These are phyloP conservation scores for Blastobotrys buckinghamii DNA, from an alignment of 1,139 yeast species.

Conservation along the genomic window DNA sequence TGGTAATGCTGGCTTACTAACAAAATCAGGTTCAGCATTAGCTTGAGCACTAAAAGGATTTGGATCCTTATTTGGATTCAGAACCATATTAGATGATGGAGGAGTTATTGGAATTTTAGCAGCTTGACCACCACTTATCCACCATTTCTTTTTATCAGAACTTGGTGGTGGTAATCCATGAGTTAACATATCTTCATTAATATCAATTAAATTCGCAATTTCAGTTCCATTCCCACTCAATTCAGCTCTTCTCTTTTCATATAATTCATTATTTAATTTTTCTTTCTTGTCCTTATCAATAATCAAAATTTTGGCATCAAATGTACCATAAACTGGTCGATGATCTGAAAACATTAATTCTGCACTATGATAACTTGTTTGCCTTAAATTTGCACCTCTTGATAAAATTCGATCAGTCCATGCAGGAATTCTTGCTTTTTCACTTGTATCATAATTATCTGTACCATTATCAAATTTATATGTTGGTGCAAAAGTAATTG, in stretches of 20 bases:
- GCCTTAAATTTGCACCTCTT: conserved; percentile 52
- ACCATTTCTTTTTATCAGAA: conserved; percentile 79
- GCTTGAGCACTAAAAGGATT: conserved; percentile 55
- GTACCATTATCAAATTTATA: conserved; percentile 93
- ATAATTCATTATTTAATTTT: conserved; percentile 53
- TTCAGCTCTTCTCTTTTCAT: conserved; percentile 38
- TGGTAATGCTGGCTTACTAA: conserved; percentile 23
- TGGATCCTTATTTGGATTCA: conserved; percentile 61
- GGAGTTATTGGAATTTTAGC: conserved; percentile 54
- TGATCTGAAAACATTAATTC: conserved; percentile 81
- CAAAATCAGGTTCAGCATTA: conserved; percentile 22
- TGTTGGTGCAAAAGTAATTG: conserved; percentile 77
- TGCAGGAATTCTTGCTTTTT: conserved; percentile 87
- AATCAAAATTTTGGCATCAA: conserved; percentile 59
- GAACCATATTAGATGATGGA: conserved; percentile 38
- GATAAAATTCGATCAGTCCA: conserved; percentile 87
- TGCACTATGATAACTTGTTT: conserved; percentile 57
- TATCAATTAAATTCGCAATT: conserved; percentile 29
- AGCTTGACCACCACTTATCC: conserved; percentile 75
- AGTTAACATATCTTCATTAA: conserved; percentile 34
- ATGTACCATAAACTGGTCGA: conserved; percentile 82
- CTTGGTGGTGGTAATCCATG: conserved; percentile 78
- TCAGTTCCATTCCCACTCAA: conserved; percentile 33
- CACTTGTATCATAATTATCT: conserved; percentile 76
- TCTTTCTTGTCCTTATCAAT: conserved; percentile 61